These are phyloP conservation scores for Kluyveromyces nonfermentans DNA, from an alignment of 805 yeast genomes.

Conservation along the genomic window DNA sequence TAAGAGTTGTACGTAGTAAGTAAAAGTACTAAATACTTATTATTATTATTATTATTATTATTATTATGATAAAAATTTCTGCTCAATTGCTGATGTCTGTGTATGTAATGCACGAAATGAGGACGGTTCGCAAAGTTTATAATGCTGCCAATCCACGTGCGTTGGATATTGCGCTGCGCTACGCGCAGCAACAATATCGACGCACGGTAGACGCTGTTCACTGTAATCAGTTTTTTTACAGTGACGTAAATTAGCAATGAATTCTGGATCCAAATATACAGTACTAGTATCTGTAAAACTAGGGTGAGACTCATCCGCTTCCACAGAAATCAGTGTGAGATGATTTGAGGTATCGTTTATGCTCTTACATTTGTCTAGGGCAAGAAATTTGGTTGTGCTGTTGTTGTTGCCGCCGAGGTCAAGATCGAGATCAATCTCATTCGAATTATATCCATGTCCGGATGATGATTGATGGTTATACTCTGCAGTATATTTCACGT, in stretches of 20 bases:
- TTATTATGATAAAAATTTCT: background rate
- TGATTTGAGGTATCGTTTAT: conserved; percentile 35
- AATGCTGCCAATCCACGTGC: conserved; percentile 5
- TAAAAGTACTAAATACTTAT: no score
- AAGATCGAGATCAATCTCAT: conserved; percentile 25
- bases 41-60: no score
- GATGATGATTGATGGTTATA: conserved; percentile 31
- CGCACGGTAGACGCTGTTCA: background rate
- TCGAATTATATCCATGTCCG: conserved; percentile 25
- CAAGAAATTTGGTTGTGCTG: conserved; percentile 45
- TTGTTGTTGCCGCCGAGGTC: conserved; percentile 3
- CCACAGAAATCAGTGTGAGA: conserved; percentile 43
- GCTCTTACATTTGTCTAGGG: conserved; percentile 80
- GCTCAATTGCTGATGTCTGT: background rate
- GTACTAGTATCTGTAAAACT: conserved; percentile 7
- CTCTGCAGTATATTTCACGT: conserved; percentile 57
- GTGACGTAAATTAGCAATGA: conserved; percentile 15
- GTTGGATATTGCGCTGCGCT: background rate
- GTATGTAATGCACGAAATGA: background rate
- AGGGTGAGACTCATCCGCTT: conserved; percentile 24
- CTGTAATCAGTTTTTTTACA: conserved; percentile 1
- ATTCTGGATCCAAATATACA: conserved; percentile 33
- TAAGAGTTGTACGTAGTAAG: no score
- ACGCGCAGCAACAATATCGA: conserved; percentile 4
- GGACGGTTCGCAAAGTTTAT: background rate